phyloP scores from a whole-genome alignment of 176 grass and related monocot genomes.

The Raddia distichophylla region DNA sequence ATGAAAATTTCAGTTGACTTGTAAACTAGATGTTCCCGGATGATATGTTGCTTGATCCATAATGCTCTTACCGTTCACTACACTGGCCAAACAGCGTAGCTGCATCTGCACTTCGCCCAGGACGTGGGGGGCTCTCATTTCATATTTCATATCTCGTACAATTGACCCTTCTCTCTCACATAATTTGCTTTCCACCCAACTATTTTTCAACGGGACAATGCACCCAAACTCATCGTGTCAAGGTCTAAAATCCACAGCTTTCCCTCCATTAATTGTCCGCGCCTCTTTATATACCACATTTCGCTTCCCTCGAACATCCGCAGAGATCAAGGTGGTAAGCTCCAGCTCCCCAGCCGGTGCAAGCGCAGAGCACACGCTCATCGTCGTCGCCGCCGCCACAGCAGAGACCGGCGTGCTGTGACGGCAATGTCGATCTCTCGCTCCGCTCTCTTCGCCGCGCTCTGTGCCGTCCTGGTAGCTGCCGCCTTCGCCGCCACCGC shows the following conservation, averaged over 20 bases:
- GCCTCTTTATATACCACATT: not conserved
- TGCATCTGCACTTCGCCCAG: not conserved
- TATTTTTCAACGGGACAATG: not conserved
- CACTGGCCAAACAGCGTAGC: not conserved
- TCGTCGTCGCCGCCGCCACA: not conserved
- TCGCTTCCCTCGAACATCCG: not conserved
- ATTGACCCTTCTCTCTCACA: not conserved
- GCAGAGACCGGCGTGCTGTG: not conserved
- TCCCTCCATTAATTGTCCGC: not conserved
- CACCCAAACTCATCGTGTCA: not conserved
- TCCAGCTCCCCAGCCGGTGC: not conserved
- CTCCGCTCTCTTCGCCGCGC: not conserved
- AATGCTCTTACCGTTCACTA: not conserved
- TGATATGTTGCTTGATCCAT: not conserved
- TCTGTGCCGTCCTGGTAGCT: constrained; percentile 12
- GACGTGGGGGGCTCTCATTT: not conserved
- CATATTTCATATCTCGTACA: not conserved
- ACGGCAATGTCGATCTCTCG: constrained; percentile 11
- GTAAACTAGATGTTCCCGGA: too few relatives aligned
- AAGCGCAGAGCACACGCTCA: not conserved
- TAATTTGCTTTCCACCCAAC: not conserved
- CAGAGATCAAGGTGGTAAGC: not conserved
- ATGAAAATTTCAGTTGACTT: too few relatives aligned
- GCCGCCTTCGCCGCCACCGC: constrained; percentile 17
- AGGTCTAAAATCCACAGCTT: not conserved